These are phyloP conservation scores for Fusarium sp. DNA, from an alignment of 2,329 filamentous ascomycete genomes.

Conservation along the genomic window DNA sequence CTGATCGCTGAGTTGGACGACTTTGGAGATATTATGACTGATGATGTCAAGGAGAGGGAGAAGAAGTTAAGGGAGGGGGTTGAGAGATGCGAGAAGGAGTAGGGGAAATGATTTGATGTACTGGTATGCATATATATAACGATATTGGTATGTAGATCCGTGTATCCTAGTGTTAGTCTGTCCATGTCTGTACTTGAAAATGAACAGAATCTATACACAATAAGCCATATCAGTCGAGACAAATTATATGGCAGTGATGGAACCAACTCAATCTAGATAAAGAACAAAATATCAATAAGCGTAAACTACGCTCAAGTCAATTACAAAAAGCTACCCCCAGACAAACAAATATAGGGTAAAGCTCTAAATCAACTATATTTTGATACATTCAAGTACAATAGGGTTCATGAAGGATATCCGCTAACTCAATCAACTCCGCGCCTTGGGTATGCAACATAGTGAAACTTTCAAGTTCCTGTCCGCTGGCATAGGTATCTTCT, in stretches of 20 bases:
- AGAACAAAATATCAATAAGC: too few relatives aligned
- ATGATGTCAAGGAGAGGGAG: conserved; percentile 29
- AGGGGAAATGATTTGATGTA: background rate
- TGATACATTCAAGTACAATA: too few relatives aligned
- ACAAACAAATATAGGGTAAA: too few relatives aligned
- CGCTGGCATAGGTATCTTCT: background rate
- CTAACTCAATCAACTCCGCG: conserved; percentile 20
- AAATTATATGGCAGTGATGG: too few relatives aligned
- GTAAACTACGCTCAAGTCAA: too few relatives aligned
- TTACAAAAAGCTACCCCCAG: too few relatives aligned
- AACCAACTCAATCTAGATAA: too few relatives aligned
- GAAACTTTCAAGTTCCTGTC: too few relatives aligned
- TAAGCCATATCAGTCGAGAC: too few relatives aligned
- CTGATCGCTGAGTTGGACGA: conserved; percentile 39
- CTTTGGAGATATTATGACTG: conserved; percentile 26
- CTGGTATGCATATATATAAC: background rate
- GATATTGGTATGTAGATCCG: background rate
- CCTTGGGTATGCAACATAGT: background rate
- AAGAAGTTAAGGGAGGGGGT: conserved; percentile 9
- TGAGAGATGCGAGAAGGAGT: background rate
- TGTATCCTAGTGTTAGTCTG: background rate
- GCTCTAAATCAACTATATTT: too few relatives aligned
- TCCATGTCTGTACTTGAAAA: too few relatives aligned
- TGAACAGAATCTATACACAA: too few relatives aligned
- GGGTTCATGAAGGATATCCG: background rate